Evolutionary conservation across 1,284 basidiomycete genomes (phyloP).

Genomic region (Inonotus hispidus): DNA sequence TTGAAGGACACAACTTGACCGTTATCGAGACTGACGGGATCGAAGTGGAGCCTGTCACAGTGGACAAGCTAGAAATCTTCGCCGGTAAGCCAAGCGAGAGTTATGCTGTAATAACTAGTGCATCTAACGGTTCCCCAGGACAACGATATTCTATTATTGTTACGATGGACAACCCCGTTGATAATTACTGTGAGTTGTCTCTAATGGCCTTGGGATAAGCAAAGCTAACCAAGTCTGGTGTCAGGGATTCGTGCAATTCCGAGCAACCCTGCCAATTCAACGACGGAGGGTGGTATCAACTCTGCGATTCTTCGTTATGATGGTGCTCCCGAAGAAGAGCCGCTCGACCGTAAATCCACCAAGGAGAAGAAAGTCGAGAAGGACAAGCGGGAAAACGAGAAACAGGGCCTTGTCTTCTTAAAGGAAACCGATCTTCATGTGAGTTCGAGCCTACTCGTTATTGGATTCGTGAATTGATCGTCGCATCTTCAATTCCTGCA

Average conservation of each 20-base stretch:
- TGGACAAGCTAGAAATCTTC: conserved; percentile 38
- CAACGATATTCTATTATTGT: conserved; percentile 34
- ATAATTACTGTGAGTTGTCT: conserved; percentile 35
- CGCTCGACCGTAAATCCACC: background rate
- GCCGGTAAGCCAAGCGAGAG: background rate
- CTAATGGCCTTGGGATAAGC: background rate
- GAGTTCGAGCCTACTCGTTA: background rate
- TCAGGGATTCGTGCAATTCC: conserved; percentile 30
- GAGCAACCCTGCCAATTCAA: conserved; percentile 20
- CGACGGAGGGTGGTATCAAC: conserved; percentile 28
- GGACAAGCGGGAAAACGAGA: background rate
- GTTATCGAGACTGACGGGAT: conserved; percentile 47
- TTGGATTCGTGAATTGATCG: background rate
- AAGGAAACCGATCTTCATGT: conserved; percentile 30
- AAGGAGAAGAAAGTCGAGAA: background rate
- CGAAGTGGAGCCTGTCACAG: conserved; percentile 34
- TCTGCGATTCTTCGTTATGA: conserved; percentile 36
- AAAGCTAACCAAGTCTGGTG: background rate
- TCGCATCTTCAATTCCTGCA: background rate
- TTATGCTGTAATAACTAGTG: background rate
- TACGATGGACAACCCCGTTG: conserved; percentile 32
- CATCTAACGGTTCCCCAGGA: conserved; percentile 29
- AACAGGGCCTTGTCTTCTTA: conserved; percentile 22
- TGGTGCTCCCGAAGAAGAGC: conserved; percentile 17
- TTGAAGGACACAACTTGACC: conserved; percentile 42